Evolutionary conservation across 2,329 filamentous ascomycete genomes (phyloP), one percentile per base, ranked within the genome.

Genomic region (Microsporum ferrugineum): DNA sequence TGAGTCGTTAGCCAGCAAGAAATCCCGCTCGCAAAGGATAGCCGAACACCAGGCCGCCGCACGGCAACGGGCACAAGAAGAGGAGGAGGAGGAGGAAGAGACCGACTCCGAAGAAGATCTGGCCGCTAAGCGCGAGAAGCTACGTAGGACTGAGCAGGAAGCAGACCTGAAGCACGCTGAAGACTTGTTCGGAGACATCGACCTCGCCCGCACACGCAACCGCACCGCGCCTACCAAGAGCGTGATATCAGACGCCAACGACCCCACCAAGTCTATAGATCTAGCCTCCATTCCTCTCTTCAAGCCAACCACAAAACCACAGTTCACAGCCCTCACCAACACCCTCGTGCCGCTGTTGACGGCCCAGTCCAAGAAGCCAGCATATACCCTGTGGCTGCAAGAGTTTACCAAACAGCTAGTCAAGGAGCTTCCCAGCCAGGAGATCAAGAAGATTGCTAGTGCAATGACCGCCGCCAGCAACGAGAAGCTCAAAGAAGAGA

Each of bases 401-500:
- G 94, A 97, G 70, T 94, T 99, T 71, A 77, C 83, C 65, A 96
- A 95, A 80, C 85, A 89, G 71, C 82, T 97, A 51, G 84, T 86
- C 68, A 91, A 91, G 77, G 91, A 96, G 33, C 77, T 99, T 66
- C 86, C 88, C 12, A 95, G 89, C 72, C 87, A 94, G 61, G 91
- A 97, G 78, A 91, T 97, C 77, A 96, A 97, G 84, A 97, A 97
- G 82, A 84, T 96, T 66, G 84, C 90, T 10, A 95, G 88, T 74
- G 82, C 84, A 3, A 77, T 99, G 70, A 96, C 91, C n/a, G 87
- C 91, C 3, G 82, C 96, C 61, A 84, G 89, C 72, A 99, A 99
- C 73, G 94, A 97, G 83, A 96, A 95, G 82, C 87, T 97, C 87
- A 95, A 91, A 80, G 91, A 96, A 75, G 94, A 99, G 82, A 96